Conservation (phyloP, 2,329 filamentous ascomycete genomes). For the Aureobasidium sp. region DNA sequence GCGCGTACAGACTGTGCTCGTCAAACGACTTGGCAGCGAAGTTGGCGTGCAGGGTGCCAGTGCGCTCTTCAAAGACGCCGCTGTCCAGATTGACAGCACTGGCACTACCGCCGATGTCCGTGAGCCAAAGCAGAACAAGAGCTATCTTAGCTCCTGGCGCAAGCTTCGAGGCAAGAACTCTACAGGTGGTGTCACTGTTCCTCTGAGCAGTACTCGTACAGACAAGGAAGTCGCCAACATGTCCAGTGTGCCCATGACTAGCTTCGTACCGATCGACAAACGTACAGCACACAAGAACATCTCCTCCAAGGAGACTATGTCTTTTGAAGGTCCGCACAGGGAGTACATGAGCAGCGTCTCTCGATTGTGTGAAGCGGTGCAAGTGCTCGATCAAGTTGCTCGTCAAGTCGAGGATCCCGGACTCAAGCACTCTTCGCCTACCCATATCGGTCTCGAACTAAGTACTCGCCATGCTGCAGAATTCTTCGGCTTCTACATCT, state of each 20-base stretch:
- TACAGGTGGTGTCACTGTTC: slow-evolving; percentile 20
- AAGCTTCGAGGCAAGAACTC: slow-evolving; percentile 87
- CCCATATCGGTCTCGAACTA: slow-evolving; percentile 89
- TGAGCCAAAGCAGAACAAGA: slow-evolving; percentile 55
- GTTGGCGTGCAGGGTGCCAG: slow-evolving; percentile 73
- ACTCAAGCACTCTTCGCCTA: slow-evolving; percentile 82
- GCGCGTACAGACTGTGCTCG: slow-evolving; percentile 67
- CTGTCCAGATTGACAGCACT: slow-evolving; percentile 19
- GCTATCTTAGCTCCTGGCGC: slow-evolving; percentile 79
- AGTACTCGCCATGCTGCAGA: slow-evolving; percentile 90
- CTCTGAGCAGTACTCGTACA: slow-evolving; percentile 20
- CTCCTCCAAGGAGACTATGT: slow-evolving; percentile 42
- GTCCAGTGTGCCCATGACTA: slow-evolving; percentile 55
- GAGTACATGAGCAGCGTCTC: slow-evolving; percentile 89
- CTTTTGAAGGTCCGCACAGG: slow-evolving; percentile 76
- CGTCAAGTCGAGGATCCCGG: slow-evolving; percentile 94
- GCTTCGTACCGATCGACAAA: slow-evolving; percentile 63
- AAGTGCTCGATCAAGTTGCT: slow-evolving; percentile 90
- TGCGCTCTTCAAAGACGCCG: slow-evolving; percentile 66
- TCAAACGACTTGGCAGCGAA: slow-evolving; percentile 85
- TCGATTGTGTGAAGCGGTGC: slow-evolving; percentile 84
- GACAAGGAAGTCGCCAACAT: slow-evolving; percentile 54
- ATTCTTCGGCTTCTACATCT: slow-evolving; percentile 96
- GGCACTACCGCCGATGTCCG: slow-evolving; percentile 25
- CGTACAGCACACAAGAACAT: slow-evolving; percentile 36